Conservation (phyloP, 2,329 filamentous ascomycete species). For the Pyrenophora tritici-repentis region DNA sequence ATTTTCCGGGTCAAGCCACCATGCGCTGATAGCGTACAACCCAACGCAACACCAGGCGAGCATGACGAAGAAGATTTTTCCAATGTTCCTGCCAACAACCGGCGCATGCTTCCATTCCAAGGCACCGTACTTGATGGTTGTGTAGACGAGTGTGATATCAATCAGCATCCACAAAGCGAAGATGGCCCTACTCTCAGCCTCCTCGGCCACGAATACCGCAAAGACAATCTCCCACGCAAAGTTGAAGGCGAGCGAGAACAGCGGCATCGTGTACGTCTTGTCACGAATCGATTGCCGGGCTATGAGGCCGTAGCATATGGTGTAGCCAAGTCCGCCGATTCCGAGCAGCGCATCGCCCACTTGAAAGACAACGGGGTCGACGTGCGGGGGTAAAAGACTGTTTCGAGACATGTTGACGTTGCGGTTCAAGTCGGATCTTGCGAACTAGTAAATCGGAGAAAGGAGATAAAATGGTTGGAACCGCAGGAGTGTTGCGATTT, state of each 20-base stretch:
- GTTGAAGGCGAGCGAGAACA: conserved; percentile 57
- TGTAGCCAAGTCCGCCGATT: conserved; percentile 23
- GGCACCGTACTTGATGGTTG: conserved; percentile 52
- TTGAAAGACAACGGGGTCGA: conserved; percentile 16
- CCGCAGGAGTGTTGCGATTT: too few species aligned
- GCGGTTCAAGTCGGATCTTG: too few species aligned
- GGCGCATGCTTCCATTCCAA: conserved; percentile 53
- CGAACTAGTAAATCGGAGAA: too few species aligned
- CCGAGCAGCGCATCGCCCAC: conserved; percentile 20
- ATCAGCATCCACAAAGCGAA: conserved; percentile 58
- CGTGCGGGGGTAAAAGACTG: conserved; percentile 22
- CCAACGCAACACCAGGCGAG: conserved; percentile 47
- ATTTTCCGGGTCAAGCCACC: conserved; percentile 54
- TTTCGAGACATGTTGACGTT: conserved; percentile 1
- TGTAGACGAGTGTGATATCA: conserved; percentile 56
- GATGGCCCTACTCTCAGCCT: conserved; percentile 50
- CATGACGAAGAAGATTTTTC: conserved; percentile 44
- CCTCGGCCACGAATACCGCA: conserved; percentile 54
- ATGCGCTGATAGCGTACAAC: conserved; percentile 53
- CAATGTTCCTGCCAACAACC: conserved; percentile 51
- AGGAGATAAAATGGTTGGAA: too few species aligned
- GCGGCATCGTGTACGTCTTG: conserved; percentile 57
- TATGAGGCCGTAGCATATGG: conserved; percentile 54
- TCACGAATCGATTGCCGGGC: conserved; percentile 53
- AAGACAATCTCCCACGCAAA: conserved; percentile 60